phyloP scores from a whole-genome alignment of 768 basidiomycete genomes.

The Boletus rufocinnamomeus region DNA sequence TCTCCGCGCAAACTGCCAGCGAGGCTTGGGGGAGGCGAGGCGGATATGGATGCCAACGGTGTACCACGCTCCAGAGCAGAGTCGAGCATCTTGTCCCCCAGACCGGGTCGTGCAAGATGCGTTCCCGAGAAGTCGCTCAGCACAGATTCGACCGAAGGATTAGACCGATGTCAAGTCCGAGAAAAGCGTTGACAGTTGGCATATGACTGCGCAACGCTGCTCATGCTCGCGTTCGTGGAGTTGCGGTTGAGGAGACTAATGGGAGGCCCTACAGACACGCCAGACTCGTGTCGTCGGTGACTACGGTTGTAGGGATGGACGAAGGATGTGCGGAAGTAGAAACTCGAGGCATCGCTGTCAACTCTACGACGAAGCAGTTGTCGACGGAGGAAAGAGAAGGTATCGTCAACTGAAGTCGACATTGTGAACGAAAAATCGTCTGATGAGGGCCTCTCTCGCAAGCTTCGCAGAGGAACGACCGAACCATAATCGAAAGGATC shows the following conservation, averaged over 20 bases:
- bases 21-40: slow-evolving; percentile 57
- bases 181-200: slow-evolving; percentile 56
- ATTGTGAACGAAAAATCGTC: slow-evolving; percentile 61
- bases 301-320: slow-evolving; percentile 43
- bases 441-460: slow-evolving; percentile 55
- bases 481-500: slow-evolving; percentile 77
- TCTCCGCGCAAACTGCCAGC: slow-evolving; percentile 21
- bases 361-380: slow-evolving; percentile 51
- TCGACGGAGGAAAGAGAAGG: slow-evolving; percentile 60
- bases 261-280: slow-evolving; percentile 62
- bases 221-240: slow-evolving; percentile 55
- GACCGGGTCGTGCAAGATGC: slow-evolving; percentile 65
- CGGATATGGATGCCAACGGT: slow-evolving; percentile 63
- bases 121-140: slow-evolving; percentile 61
- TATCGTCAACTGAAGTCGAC: slow-evolving; percentile 62
- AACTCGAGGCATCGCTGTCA: slow-evolving; percentile 77
- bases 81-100: slow-evolving; percentile 90
- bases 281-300: slow-evolving; percentile 65
- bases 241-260: slow-evolving; percentile 73
- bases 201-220: slow-evolving; percentile 59
- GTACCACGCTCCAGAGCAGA: slow-evolving; percentile 51
- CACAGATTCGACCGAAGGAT: slow-evolving; percentile 64
- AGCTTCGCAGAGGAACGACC: slow-evolving; percentile 40
- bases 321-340: slow-evolving; percentile 55
- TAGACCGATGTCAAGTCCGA: slow-evolving; percentile 59